Percentiles rank a stretch among this genome's conserved stretches.
Evolutionary conservation across 2,329 filamentous ascomycete species (phyloP).

Genomic region (Clonostachys rosea): DNA sequence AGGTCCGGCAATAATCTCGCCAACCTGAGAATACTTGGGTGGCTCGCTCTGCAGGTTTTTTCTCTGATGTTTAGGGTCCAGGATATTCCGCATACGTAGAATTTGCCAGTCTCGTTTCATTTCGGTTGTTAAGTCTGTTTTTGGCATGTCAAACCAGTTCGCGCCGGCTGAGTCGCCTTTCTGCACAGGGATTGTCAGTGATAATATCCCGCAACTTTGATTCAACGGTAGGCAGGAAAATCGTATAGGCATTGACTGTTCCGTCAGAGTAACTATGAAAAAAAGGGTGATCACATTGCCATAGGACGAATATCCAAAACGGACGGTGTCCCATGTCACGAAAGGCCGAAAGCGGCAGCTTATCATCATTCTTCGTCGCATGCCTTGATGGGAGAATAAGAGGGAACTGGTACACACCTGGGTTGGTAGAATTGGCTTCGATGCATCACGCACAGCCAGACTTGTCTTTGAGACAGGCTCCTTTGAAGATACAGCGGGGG

Average conservation of each 20-base stretch:
- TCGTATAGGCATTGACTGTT: not conserved
- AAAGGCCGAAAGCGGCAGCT: slow-evolving; percentile 22
- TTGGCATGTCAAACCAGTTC: slow-evolving; percentile 84
- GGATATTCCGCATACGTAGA: slow-evolving; percentile 79
- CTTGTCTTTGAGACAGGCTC: too few species aligned
- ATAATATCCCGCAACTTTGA: not conserved
- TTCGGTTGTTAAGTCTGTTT: slow-evolving; percentile 77
- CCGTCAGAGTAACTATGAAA: slow-evolving; percentile 72
- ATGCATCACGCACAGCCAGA: too few species aligned
- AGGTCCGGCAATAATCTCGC: slow-evolving; percentile 81
- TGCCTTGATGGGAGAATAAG: not conserved
- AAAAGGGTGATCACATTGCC: slow-evolving; percentile 50
- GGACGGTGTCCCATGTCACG: slow-evolving; percentile 30
- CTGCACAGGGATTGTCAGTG: not conserved
- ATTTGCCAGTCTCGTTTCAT: slow-evolving; percentile 87
- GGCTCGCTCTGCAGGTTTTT: slow-evolving; percentile 66
- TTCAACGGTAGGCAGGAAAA: not conserved
- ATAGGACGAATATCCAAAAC: slow-evolving; percentile 47
- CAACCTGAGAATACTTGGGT: slow-evolving; percentile 84
- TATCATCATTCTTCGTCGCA: slow-evolving; percentile 29
- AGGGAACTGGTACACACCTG: too few species aligned
- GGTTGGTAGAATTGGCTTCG: too few species aligned
- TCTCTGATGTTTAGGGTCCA: slow-evolving; percentile 92
- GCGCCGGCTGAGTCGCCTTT: slow-evolving; percentile 62
- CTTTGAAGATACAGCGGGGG: not conserved